Evolutionary conservation across 2,329 filamentous ascomycete genomes (phyloP).

Genomic region (Xylaria hypoxylon): DNA sequence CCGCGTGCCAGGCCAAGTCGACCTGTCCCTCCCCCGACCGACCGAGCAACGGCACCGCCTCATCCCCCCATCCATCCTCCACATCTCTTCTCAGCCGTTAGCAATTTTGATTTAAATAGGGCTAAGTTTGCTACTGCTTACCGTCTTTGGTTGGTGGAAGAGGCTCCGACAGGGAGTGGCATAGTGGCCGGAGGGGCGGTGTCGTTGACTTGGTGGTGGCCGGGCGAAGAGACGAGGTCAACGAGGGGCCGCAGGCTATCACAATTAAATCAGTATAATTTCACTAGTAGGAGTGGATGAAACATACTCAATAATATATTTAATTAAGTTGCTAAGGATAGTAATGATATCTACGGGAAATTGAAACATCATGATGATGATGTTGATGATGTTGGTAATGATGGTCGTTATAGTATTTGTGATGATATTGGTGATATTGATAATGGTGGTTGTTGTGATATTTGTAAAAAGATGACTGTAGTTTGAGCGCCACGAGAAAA

Average conservation of each 20-base stretch:
- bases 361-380: slow-evolving; percentile 2
- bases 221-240: neutral
- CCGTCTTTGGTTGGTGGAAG: neutral
- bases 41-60: no score
- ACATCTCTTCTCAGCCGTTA: neutral
- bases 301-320: slow-evolving; percentile 9
- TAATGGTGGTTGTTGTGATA: neutral
- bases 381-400: no score
- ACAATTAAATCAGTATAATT: slow-evolving; percentile 2
- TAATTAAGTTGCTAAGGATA: neutral
- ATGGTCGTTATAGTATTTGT: no score
- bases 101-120: neutral
- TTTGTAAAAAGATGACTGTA: neutral
- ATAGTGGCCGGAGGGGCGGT: neutral
- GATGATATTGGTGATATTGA: neutral
- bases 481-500: neutral
- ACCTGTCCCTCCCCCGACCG: neutral
- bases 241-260: slow-evolving; percentile 1
- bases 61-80: neutral
- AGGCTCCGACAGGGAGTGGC: neutral
- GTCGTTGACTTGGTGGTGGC: neutral
- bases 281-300: neutral
- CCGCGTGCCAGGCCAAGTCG: neutral
- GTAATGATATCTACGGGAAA: neutral
- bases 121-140: neutral